Conservation (phyloP, 75 land plant species). For the Adiantum capillusveneris region DNA sequence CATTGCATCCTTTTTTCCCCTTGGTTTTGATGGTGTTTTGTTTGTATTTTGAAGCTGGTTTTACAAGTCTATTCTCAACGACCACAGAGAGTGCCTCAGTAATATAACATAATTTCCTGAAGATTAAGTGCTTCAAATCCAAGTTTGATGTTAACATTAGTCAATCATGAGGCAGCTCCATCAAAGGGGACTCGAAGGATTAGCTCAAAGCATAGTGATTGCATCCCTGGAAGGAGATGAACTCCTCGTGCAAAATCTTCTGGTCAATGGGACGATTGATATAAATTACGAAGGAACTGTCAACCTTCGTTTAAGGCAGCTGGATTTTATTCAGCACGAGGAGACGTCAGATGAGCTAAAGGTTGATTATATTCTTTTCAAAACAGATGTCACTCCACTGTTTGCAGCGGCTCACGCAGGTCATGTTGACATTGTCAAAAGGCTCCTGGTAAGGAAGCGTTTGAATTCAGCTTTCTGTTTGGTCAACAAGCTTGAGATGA, state of each 20-base stretch:
- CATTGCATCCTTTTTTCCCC: too few species aligned
- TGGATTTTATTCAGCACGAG: conserved; percentile 52
- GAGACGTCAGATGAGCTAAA: conserved; percentile 49
- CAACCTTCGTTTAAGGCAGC: conserved; percentile 28
- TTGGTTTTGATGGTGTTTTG: too few species aligned
- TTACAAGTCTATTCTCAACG: too few species aligned
- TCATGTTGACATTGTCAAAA: conserved; percentile 43
- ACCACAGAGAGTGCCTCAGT: too few species aligned
- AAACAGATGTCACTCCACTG: conserved; percentile 58
- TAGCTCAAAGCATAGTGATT: conserved; percentile 62
- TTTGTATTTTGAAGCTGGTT: too few species aligned
- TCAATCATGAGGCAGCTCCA: conserved; percentile 3
- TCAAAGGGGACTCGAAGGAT: conserved; percentile 36
- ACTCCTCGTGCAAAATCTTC: conserved; percentile 23
- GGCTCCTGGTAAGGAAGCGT: conserved; percentile 41
- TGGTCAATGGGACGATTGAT: conserved; percentile 50
- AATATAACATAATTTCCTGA: too few species aligned
- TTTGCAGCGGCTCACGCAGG: conserved; percentile 76
- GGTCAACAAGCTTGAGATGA: too few species aligned
- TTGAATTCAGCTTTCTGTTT: background rate
- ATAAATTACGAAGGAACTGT: conserved; percentile 71
- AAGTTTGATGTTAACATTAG: background rate
- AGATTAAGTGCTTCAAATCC: background rate
- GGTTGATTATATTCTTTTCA: conserved; percentile 49
- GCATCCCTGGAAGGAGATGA: conserved; percentile 41